Base-by-base conservation (phyloP, 2,329 filamentous ascomycete species). In the Ophiocordyceps robertsii region DNA sequence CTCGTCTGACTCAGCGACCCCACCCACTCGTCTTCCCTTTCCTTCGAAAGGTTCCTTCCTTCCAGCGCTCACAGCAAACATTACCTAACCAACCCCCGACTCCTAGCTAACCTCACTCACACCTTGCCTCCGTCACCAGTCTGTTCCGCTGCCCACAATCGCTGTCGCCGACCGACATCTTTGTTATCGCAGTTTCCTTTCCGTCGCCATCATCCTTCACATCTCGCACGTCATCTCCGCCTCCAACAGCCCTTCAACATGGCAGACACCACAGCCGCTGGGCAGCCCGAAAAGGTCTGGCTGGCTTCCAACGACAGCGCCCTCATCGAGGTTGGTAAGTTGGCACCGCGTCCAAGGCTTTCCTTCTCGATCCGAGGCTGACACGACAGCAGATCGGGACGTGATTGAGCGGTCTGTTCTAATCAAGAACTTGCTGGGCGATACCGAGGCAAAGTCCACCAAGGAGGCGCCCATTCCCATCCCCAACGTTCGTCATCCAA, bases 371-470 rank as follows among this genome's bases (percentile, higher is more conserved):
- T 27, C 24, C 24, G 6, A 36, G 10, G 33, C 33, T 36, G 17
- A 36, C 7, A 8, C 17, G 16, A 33, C 35, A 46, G 24, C 47
- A 84, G 88, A 94, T 50, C 85, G 86, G 50, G 71, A 77, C 32
- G 84, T 96, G 47, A 87, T 85, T 36, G 87, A 95, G 70, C 85
- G 90, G 51, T 95, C 87, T 3, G 79, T 95, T 56, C 74, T 98
- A 42, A 93, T 98, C 72, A 95, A 95, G 79, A 95, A 96, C 73
- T 82, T 98, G 82, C 76, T 98, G 38, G 89, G 95, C 59, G 92
- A 98, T 68, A 69, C 96, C 51, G 80, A 82, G 21, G 64, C 74
- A 53, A 58, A 60, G 19, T 63, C 74, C 30, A 66, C 58, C 40
- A 59, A 69, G 41, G 55, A 61, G 19, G 80, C 89, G 58, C 74